A percentile compares a stretch with the other conserved stretches of the same genome.
Conservation (phyloP, 2,329 filamentous ascomycete species). For the Penicillium expansum region DNA sequence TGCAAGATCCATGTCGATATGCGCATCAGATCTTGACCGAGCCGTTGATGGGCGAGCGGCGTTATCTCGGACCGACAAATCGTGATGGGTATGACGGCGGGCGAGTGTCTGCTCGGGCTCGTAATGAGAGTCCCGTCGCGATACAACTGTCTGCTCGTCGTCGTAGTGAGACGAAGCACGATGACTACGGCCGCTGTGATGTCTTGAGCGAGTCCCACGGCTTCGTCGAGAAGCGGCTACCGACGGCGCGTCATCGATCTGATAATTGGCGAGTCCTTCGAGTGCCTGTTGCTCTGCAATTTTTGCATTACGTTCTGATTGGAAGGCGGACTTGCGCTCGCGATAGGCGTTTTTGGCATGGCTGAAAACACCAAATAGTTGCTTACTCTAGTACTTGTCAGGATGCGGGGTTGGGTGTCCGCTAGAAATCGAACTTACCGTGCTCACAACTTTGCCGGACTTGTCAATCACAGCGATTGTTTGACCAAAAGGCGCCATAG, state of each 20-base stretch:
- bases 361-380: constrained; percentile 85
- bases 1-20: constrained; percentile 84
- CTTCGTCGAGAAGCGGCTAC: constrained; percentile 47
- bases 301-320: constrained; percentile 63
- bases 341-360: constrained; percentile 85
- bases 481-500: constrained; percentile 51
- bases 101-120: constrained; percentile 25
- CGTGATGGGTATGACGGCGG: constrained; percentile 42
- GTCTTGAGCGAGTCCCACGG: constrained; percentile 28
- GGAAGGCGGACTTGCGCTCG: constrained; percentile 80
- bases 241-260: constrained; percentile 48
- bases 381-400: constrained; percentile 67
- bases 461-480: constrained; percentile 88
- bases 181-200: constrained; percentile 31
- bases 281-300: constrained; percentile 59
- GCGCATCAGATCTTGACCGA: constrained; percentile 33
- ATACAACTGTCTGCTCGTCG: constrained; percentile 28
- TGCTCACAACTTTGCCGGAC: constrained; percentile 87
- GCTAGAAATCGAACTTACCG: constrained; percentile 53
- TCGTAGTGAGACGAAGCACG: constrained; percentile 29
- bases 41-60: constrained; percentile 22
- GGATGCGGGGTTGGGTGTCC: constrained; percentile 14
- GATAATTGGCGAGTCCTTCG: constrained; percentile 54
- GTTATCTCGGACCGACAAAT: constrained; percentile 28
- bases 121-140: constrained; percentile 22